Evolutionary conservation across 352 stramenopile genomes (phyloP), one percentile per base, ranked within the genome.

Genomic region (Aphanomyces cochlioides): DNA sequence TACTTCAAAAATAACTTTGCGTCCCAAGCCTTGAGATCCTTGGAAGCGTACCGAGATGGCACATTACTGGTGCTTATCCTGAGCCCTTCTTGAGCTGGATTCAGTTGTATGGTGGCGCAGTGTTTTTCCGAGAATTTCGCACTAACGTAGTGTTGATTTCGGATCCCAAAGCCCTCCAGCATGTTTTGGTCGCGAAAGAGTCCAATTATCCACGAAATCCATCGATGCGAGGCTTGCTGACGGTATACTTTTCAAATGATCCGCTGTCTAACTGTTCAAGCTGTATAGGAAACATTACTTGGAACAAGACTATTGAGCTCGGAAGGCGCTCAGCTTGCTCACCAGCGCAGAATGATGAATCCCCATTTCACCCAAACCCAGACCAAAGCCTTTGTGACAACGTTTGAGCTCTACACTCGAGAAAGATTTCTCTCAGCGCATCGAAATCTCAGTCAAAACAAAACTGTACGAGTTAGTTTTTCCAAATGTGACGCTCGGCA

Each of bases 201-300:
- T 37, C 43, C 47, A 67, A 63, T 7, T 67, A 67, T 36, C 59
- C 59, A 6, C 59, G 59, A 12, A 41, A 67, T 36, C 59, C 59
- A 12, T 21, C 47, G 4, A 36, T 40, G n/a, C 19, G 37, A 3
- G 15, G 59, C 47, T 56, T 67, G 13, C 28, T 67, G 13, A 56
- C 28, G 15, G 59, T 67, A 67, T 4, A n/a, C 21, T 7, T 4
- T 28, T 3, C 8, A 10, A 60, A 21, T n/a, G n/a, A 34, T 10
- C 38, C 21, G 36, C 13, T 15, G 5, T 19, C 10, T 5, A 28
- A 13, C 10, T 56, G 8, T 56, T 19, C 38, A 40, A 53, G n/a
- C 17, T 56, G 41, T 40, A 6, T 56, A 67, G 59, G 47, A 67
- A 21, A 13, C 54, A 3, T 34, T 40, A 12, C 7, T 36, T 36